Conservation (phyloP, 306 rosid genomes). For the Medicago ruthenica region DNA sequence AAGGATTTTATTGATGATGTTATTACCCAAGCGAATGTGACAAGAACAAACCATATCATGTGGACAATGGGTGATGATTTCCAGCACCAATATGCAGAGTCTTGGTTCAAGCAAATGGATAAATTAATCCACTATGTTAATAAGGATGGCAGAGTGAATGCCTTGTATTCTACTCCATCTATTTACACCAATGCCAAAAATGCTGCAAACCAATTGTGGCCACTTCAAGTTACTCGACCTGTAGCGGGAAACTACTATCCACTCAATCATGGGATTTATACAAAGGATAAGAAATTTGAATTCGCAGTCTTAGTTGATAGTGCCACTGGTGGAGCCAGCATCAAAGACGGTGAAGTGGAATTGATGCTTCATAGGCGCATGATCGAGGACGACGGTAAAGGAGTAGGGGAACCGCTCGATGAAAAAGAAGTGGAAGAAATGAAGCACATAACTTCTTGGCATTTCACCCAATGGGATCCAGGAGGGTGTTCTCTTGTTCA, state of each 20-base stretch:
- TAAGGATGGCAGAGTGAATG: constrained; percentile 89
- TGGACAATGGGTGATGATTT: constrained; percentile 99
- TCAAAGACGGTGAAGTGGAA: constrained; percentile 82
- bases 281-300: constrained; percentile 70
- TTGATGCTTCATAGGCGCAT: constrained; percentile 91
- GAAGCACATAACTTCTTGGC: no score
- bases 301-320: constrained; percentile 88
- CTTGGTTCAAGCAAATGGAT: constrained; percentile 96
- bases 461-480: no score
- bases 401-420: constrained; percentile 84
- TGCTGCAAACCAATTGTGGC: constrained; percentile 83
- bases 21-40: constrained; percentile 74
- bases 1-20: constrained; percentile 64
- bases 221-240: constrained; percentile 76
- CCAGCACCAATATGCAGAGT: constrained; percentile 84
- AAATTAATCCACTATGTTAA: constrained; percentile 87
- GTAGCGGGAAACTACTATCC: constrained; percentile 95
- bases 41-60: constrained; percentile 87
- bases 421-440: no score
- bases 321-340: constrained; percentile 86
- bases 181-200: constrained; percentile 77
- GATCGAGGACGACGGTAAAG: constrained; percentile 65
- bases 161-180: constrained; percentile 94
- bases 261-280: constrained; percentile 81
- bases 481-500: no score